These are phyloP conservation scores for Herpotrichia juniperi DNA, from an alignment of 2,329 filamentous ascomycete species.

Conservation along the genomic window DNA sequence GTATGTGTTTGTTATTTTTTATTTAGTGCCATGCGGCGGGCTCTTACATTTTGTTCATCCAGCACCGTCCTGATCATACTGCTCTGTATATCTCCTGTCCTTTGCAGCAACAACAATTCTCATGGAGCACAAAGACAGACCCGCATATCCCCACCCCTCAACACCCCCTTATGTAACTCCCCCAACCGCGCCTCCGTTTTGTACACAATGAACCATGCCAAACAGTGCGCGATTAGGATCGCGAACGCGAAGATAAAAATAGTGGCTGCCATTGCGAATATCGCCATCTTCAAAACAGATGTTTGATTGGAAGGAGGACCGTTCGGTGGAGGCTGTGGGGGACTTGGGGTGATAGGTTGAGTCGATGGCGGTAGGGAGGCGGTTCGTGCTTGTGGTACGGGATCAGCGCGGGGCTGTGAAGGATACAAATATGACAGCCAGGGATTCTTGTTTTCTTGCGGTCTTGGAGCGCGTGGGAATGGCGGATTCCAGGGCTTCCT, in stretches of 20 bases:
- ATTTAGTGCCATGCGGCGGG: too few relatives aligned
- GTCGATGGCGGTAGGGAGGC: background rate
- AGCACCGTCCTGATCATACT: too few relatives aligned
- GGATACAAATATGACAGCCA: background rate
- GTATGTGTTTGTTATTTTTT: too few relatives aligned
- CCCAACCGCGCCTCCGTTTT: conserved; percentile 34
- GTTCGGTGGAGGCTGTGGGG: background rate
- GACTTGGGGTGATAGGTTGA: background rate
- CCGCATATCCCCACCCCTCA: conserved; percentile 37
- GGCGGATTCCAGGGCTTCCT: conserved; percentile 35
- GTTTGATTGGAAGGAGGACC: background rate
- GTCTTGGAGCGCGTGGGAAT: conserved; percentile 12
- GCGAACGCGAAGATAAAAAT: conserved; percentile 26
- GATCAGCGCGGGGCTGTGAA: too few relatives aligned
- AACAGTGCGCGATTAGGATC: conserved; percentile 29
- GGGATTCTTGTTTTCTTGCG: background rate
- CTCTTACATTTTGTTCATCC: too few relatives aligned
- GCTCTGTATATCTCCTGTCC: background rate
- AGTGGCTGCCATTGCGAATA: conserved; percentile 15
- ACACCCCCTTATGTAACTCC: conserved; percentile 26
- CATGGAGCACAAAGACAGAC: conserved; percentile 33
- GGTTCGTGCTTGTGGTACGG: background rate
- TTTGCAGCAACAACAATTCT: background rate
- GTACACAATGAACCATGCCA: conserved; percentile 36
- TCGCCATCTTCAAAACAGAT: background rate